A percentile compares a stretch with the other conserved stretches of the same genome.
phyloP scores from a whole-genome alignment of 768 basidiomycete genomes.

The Mycena rosella region DNA sequence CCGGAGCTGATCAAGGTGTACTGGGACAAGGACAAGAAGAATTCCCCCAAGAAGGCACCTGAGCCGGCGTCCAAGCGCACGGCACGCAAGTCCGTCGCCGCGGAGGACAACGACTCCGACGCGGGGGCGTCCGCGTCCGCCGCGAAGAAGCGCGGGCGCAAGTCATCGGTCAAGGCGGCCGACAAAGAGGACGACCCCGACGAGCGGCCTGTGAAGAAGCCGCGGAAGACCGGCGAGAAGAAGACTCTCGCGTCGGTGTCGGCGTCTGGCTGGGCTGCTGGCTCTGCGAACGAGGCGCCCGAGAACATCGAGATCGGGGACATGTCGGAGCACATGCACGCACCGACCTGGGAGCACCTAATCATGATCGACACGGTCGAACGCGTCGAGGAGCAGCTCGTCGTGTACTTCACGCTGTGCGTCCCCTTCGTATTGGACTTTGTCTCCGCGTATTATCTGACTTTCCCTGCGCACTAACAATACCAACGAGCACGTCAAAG shows the following conservation, averaged over 20 bases:
- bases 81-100: conserved; percentile 55
- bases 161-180: conserved; percentile 45
- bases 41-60: conserved; percentile 48
- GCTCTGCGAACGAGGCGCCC: conserved; percentile 40
- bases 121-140: conserved; percentile 44
- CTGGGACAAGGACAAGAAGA: conserved; percentile 64
- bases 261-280: no score
- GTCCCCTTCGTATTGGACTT: conserved; percentile 52
- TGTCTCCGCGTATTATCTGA: conserved; percentile 8
- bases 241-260: conserved; percentile 31
- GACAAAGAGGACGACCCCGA: conserved; percentile 45
- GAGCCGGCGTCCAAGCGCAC: conserved; percentile 28
- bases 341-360: conserved; percentile 73
- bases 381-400: conserved; percentile 59
- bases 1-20: conserved; percentile 72
- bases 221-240: conserved; percentile 51
- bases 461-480: conserved; percentile 49
- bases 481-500: conserved; percentile 63
- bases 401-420: conserved; percentile 80
- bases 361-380: conserved; percentile 83
- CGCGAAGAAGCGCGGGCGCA: conserved; percentile 43
- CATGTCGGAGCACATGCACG: conserved; percentile 69
- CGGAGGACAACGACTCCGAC: conserved; percentile 50
- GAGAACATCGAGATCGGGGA: conserved; percentile 55
- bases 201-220: conserved; percentile 50